Evolutionary conservation across 352 stramenopile species (phyloP).

Genomic region (Hyaloperonospora brassicae): DNA sequence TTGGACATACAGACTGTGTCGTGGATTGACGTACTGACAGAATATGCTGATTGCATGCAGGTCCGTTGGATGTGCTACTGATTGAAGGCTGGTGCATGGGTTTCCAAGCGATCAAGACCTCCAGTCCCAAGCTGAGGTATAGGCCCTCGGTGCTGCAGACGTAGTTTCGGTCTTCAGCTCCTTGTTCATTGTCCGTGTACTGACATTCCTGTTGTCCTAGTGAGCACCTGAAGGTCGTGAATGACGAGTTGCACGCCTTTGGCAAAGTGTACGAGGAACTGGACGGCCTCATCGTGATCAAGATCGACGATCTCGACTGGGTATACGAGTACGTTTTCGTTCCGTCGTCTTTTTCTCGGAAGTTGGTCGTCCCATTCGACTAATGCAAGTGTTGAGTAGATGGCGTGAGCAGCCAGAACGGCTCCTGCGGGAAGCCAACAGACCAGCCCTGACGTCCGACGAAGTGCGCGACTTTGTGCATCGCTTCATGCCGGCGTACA

Average conservation of each 20-base stretch:
- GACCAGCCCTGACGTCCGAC: slow-evolving; percentile 48
- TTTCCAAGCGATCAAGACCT: slow-evolving; percentile 49
- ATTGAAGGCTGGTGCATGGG: slow-evolving; percentile 84
- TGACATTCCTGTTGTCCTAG: slow-evolving; percentile 16
- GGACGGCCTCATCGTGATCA: slow-evolving; percentile 63
- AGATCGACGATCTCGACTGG: slow-evolving; percentile 64
- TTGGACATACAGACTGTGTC: not conserved
- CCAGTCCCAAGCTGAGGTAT: slow-evolving; percentile 31
- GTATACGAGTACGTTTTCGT: slow-evolving; percentile 62
- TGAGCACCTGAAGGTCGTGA: slow-evolving; percentile 53
- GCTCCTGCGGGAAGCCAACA: slow-evolving; percentile 47
- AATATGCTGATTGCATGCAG: slow-evolving; percentile 19
- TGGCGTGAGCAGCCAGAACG: slow-evolving; percentile 79
- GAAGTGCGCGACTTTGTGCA: slow-evolving; percentile 82
- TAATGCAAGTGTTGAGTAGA: slow-evolving; percentile 20
- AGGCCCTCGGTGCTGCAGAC: not conserved
- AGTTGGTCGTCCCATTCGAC: slow-evolving; percentile 1
- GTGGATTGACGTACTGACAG: slow-evolving; percentile 3
- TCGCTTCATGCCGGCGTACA: slow-evolving; percentile 82
- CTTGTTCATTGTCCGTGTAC: not conserved
- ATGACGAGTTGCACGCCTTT: slow-evolving; percentile 51
- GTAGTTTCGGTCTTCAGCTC: not conserved
- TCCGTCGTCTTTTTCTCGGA: not conserved
- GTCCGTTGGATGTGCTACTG: slow-evolving; percentile 68
- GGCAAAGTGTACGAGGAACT: slow-evolving; percentile 60